These are phyloP conservation scores for Candida nonsorbophila DNA, from an alignment of 805 yeast species.

Conservation along the genomic window DNA sequence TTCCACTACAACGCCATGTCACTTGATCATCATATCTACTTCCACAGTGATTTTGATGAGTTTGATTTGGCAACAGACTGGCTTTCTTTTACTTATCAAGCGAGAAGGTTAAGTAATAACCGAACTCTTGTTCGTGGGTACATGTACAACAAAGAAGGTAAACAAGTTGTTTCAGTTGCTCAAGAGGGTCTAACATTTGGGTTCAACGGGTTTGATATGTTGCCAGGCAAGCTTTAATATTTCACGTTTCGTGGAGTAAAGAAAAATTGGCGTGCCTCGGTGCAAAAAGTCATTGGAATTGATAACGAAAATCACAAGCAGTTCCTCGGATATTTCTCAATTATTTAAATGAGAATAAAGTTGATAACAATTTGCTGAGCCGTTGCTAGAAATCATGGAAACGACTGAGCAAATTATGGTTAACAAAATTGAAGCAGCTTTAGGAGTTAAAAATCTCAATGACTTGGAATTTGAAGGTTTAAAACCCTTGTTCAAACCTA, in stretches of 20 bases:
- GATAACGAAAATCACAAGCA: no score
- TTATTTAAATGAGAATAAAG: no score
- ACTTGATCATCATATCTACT: slow-evolving; percentile 39
- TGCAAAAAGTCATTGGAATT: no score
- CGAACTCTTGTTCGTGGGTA: slow-evolving; percentile 34
- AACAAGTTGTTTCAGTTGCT: slow-evolving; percentile 31
- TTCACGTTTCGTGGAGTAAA: no score
- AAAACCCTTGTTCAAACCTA: slow-evolving; percentile 25
- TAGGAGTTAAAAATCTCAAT: slow-evolving; percentile 6
- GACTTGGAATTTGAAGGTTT: slow-evolving; percentile 14
- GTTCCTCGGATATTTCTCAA: no score
- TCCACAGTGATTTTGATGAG: slow-evolving; percentile 23
- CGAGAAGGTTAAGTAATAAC: slow-evolving; percentile 26
- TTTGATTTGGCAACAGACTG: slow-evolving; percentile 31
- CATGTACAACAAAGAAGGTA: slow-evolving; percentile 24
- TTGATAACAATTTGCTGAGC: no score
- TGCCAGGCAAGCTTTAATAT: no score
- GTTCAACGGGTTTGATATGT: slow-evolving; percentile 17
- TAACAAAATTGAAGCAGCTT: slow-evolving; percentile 3
- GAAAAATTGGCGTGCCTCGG: no score
- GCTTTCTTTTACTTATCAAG: slow-evolving; percentile 32
- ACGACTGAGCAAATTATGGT: no score
- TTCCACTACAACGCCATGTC: slow-evolving; percentile 43
- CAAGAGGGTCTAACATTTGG: slow-evolving; percentile 38
- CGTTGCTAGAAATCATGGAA: no score